Evolutionary conservation across 2,329 filamentous ascomycete species (phyloP).

Genomic region (Pseudogymnoascus sp.): DNA sequence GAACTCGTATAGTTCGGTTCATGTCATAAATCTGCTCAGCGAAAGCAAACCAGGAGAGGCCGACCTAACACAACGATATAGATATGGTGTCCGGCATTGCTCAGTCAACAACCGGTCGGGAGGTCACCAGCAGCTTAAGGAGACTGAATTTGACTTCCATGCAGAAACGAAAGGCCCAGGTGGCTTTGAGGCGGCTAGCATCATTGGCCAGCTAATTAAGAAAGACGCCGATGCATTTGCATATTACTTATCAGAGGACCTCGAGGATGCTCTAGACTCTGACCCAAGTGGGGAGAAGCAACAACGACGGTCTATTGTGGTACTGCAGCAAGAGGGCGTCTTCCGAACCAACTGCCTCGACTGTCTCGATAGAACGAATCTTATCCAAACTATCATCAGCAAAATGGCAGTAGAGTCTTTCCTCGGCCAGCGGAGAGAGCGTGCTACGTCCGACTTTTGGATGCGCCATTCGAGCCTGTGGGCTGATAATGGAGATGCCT

Average conservation of each 20-base stretch:
- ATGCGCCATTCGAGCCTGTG: conserved; percentile 85
- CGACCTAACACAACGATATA: conserved; percentile 73
- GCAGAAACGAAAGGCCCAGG: conserved; percentile 80
- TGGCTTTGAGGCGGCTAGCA: conserved; percentile 84
- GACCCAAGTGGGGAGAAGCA: conserved; percentile 30
- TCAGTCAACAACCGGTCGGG: conserved; percentile 52
- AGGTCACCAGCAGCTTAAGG: conserved; percentile 67
- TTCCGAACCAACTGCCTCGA: conserved; percentile 96
- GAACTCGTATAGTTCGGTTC: conserved; percentile 77
- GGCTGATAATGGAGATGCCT: conserved; percentile 92
- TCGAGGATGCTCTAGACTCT: conserved; percentile 31
- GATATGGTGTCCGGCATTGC: conserved; percentile 66
- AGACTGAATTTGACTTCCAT: conserved; percentile 93
- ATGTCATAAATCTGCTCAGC: conserved; percentile 91
- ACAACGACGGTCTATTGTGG: conserved; percentile 46
- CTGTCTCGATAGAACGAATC: conserved; percentile 89
- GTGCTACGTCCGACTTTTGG: conserved; percentile 75
- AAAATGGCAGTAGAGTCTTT: conserved; percentile 88
- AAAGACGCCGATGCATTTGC: conserved; percentile 78
- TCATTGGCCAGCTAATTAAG: conserved; percentile 71
- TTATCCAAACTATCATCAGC: conserved; percentile 92
- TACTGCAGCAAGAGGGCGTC: conserved; percentile 88
- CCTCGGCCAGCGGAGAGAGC: conserved; percentile 61
- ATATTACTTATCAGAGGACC: conserved; percentile 79
- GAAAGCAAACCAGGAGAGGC: conserved; percentile 78